Evolutionary conservation across 352 stramenopile genomes (phyloP), one percentile per base, ranked within the genome.

Genomic region (Pythium dissimile): DNA sequence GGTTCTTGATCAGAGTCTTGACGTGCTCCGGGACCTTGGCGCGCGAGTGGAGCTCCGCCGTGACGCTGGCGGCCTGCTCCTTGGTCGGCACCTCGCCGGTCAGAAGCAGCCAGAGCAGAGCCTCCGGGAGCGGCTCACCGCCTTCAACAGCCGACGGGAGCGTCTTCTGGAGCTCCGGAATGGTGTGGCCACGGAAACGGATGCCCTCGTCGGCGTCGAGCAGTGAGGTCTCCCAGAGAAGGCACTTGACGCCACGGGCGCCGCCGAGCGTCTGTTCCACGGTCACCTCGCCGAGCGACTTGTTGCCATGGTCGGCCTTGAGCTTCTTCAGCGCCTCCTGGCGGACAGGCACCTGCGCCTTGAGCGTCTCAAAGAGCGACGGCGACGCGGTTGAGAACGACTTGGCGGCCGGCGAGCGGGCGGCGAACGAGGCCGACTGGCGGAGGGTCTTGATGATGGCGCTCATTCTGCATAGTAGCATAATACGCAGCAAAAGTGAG

Each of bases 171-270:
- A 98, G 94, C 68, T 99, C 97, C 23, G 97, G 97, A 81, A 99
- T 99, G 54, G 96, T 98, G 73, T 98, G 81, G 59, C 97, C 97
- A 55, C 97, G 91, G 89, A 99, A 99, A 48, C 97, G 93, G 80
- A 99, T 99, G 59, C 97, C 97, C 69, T 99, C 93, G 41, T 98
- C 86, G 21, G 93, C 77, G 67, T 98, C 93, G 32, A 98, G 80
- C 50, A 97, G 77, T 54, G 89, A 98, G 23, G 97, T 99, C 70
- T 99, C 97, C 97, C 97, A 99, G 57, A 99, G 71, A 77, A 99
- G 97, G 67, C 93, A 98, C 81, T 99, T 99, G 53, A 99, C 96
- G 49, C 94, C 91, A 70, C 97, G 91, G 16, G 95, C 96, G 44
- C 97, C 97, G 58, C 97, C 97, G 62, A 99, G 94, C 23, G 95